These are phyloP conservation scores for Candida mattraensis DNA, from an alignment of 805 yeast genomes.

Conservation along the genomic window DNA sequence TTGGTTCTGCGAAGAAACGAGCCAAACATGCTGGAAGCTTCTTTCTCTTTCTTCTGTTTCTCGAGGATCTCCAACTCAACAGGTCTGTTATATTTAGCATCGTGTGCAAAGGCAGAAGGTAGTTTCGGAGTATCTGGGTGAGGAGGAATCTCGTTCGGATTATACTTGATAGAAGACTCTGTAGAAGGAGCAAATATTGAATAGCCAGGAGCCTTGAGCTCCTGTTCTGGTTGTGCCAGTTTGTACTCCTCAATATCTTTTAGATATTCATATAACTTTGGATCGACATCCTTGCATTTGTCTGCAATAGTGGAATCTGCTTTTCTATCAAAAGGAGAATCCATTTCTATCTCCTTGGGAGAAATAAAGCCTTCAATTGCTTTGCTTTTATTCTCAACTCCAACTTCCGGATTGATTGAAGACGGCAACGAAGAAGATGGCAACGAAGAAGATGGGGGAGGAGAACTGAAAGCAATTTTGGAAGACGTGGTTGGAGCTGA, in stretches of 20 bases:
- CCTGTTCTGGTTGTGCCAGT: slow-evolving; percentile 1
- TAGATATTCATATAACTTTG: slow-evolving; percentile 47
- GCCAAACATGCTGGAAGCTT: slow-evolving; percentile 33
- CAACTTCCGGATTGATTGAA: too few species aligned
- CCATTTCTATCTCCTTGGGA: slow-evolving; percentile 8
- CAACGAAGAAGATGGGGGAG: slow-evolving; percentile 1
- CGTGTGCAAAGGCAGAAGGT: slow-evolving; percentile 46
- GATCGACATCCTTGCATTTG: slow-evolving; percentile 38
- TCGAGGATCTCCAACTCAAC: slow-evolving; percentile 25
- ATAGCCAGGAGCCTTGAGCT: slow-evolving; percentile 4
- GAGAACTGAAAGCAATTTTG: slow-evolving; percentile 1
- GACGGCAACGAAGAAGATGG: slow-evolving; percentile 3
- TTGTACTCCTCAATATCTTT: slow-evolving; percentile 27
- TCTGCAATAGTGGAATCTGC: slow-evolving; percentile 19
- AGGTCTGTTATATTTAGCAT: slow-evolving; percentile 31
- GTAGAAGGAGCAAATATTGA: slow-evolving; percentile 28
- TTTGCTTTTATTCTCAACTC: not conserved
- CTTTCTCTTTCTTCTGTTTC: slow-evolving; percentile 19
- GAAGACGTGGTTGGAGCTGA: slow-evolving; percentile 1
- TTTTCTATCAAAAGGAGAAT: slow-evolving; percentile 8
- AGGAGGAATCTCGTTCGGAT: slow-evolving; percentile 47
- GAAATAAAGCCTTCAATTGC: slow-evolving; percentile 14
- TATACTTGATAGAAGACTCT: slow-evolving; percentile 31
- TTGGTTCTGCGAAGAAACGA: slow-evolving; percentile 31
- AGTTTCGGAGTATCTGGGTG: slow-evolving; percentile 48